A percentile compares a stretch with the other conserved stretches of the same genome.
Conservation (phyloP, 495 filamentous ascomycete species). For the Hypoxylon crocopeplum region DNA sequence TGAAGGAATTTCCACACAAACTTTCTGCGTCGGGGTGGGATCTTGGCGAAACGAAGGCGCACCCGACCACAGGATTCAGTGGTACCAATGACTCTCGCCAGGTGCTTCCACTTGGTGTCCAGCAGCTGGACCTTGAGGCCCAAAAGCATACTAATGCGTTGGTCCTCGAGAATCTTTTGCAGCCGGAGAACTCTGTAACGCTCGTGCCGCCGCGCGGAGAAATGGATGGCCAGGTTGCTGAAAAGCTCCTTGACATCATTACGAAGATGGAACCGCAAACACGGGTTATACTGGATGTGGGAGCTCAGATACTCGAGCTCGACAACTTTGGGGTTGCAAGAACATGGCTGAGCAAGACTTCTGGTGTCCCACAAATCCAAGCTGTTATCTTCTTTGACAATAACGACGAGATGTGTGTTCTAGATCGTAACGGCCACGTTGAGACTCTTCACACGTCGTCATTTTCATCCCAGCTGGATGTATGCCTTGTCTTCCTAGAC, state of each 20-base stretch:
- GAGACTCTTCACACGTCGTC: conserved; percentile 66
- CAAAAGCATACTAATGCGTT: conserved; percentile 70
- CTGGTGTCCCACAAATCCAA: conserved; percentile 37
- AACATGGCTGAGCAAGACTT: conserved; percentile 50
- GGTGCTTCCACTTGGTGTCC: conserved; percentile 62
- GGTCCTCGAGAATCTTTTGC: conserved; percentile 65
- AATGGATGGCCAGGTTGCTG: conserved; percentile 39
- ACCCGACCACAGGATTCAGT: conserved; percentile 71
- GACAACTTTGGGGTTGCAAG: conserved; percentile 62
- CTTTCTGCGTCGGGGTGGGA: conserved; percentile 77
- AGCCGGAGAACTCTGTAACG: conserved; percentile 58
- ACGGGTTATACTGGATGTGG: conserved; percentile 74
- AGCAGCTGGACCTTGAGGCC: conserved; percentile 60
- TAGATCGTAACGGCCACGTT: conserved; percentile 49
- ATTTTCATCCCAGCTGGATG: conserved; percentile 63
- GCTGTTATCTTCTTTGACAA: conserved; percentile 64
- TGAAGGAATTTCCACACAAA: conserved; percentile 69
- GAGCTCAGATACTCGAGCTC: conserved; percentile 73
- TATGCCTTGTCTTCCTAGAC: conserved; percentile 75
- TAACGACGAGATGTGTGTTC: conserved; percentile 55
- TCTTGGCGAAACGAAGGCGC: conserved; percentile 54
- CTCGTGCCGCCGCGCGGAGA: conserved; percentile 32
- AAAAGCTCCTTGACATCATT: conserved; percentile 56
- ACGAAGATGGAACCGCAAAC: conserved; percentile 46
- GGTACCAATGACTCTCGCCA: conserved; percentile 72